Conservation (phyloP, 2,329 filamentous ascomycete species). For the Colletotrichum spaethianum region DNA sequence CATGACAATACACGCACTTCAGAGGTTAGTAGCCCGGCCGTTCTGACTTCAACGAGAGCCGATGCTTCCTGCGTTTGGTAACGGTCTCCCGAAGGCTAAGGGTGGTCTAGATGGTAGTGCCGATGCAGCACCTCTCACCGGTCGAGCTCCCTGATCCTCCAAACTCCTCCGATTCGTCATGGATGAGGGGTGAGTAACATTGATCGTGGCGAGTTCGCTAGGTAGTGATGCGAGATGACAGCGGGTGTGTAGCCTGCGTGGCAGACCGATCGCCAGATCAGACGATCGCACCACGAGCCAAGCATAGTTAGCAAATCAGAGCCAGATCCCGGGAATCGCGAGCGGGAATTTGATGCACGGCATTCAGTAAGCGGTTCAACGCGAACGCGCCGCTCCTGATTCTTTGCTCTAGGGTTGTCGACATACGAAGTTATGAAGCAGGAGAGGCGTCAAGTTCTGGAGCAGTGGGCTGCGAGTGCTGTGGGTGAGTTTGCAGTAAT, state of each 20-base stretch:
- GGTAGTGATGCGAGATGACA: conserved; percentile 31
- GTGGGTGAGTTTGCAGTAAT: neutral
- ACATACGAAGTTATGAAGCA: neutral
- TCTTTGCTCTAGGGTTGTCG: conserved; percentile 7
- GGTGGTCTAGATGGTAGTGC: conserved; percentile 7
- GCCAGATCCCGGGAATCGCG: conserved; percentile 31
- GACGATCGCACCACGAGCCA: conserved; percentile 40
- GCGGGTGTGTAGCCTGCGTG: conserved; percentile 37
- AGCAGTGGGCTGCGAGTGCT: too few species aligned
- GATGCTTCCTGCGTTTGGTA: conserved; percentile 7
- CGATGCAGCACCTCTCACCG: conserved; percentile 32
- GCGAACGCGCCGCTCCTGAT: conserved; percentile 18
- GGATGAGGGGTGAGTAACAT: conserved; percentile 15
- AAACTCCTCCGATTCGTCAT: conserved; percentile 18
- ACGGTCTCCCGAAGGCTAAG: conserved; percentile 12
- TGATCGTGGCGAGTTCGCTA: conserved; percentile 17
- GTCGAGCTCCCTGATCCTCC: conserved; percentile 11
- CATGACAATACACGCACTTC: conserved; percentile 5
- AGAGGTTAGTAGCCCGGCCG: conserved; percentile 2
- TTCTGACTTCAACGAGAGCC: conserved; percentile 5
- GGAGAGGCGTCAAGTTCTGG: too few species aligned
- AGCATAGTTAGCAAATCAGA: conserved; percentile 31
- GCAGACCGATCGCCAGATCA: conserved; percentile 43
- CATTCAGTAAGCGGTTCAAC: conserved; percentile 19
- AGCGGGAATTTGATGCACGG: conserved; percentile 18